Percentiles rank a stretch among this genome's conserved stretches.
These are phyloP conservation scores for Tremellales sp. DNA, from an alignment of 1,284 basidiomycete genomes.

Conservation along the genomic window DNA sequence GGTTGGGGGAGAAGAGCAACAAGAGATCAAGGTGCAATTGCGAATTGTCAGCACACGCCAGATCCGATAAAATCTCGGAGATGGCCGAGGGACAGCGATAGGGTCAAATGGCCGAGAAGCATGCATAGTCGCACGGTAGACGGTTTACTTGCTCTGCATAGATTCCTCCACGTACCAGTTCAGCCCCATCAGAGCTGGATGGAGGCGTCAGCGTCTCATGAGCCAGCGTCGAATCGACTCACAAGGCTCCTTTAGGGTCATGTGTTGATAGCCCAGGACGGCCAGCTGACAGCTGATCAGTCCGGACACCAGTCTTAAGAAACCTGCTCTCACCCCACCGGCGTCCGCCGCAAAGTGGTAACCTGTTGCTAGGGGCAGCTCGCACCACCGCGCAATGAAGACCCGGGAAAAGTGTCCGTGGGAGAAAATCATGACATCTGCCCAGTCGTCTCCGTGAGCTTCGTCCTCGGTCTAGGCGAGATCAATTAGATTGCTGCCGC, in stretches of 20 bases:
- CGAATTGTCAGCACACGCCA: neutral
- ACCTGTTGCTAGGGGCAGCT: constrained; percentile 45
- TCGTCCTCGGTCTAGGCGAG: constrained; percentile 18
- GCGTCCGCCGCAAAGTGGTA: constrained; percentile 49
- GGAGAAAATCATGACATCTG: constrained; percentile 55
- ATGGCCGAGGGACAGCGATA: too few species aligned
- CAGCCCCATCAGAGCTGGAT: constrained; percentile 44
- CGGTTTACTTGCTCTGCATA: constrained; percentile 20
- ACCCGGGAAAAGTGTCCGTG: constrained; percentile 72
- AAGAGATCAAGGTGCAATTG: neutral
- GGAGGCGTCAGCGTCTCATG: constrained; percentile 9
- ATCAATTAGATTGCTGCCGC: neutral
- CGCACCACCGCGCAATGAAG: constrained; percentile 58
- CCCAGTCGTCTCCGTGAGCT: constrained; percentile 29
- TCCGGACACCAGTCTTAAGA: constrained; percentile 1
- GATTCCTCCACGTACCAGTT: constrained; percentile 49
- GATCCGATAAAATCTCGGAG: neutral
- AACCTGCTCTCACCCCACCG: constrained; percentile 35
- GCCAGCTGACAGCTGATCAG: constrained; percentile 26
- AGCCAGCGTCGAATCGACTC: constrained; percentile 12
- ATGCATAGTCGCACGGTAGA: neutral
- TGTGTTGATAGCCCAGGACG: constrained; percentile 50
- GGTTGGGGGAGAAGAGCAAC: neutral
- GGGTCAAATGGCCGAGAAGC: too few species aligned
- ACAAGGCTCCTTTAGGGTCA: constrained; percentile 47